Percentiles rank a stretch among this genome's conserved stretches.
Evolutionary conservation across 2,329 filamentous ascomycete species (phyloP).

Genomic region (Colletotrichum australisinense): DNA sequence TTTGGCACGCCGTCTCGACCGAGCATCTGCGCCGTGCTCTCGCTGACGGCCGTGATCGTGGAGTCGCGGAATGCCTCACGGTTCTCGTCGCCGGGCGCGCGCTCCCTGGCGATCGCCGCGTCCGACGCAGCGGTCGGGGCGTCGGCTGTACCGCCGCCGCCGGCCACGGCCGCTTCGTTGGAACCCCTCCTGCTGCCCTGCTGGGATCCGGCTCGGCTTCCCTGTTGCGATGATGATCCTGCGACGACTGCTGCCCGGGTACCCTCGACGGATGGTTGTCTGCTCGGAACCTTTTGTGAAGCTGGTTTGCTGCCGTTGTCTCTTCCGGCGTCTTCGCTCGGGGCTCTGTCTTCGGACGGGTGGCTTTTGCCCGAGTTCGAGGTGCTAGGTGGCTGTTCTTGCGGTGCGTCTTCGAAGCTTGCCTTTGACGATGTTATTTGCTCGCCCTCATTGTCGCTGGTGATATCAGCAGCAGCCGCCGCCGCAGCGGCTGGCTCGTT

Average conservation of each 20-base stretch:
- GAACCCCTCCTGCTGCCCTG: conserved; percentile 23
- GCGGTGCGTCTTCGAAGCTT: conserved; percentile 33
- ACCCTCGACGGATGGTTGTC: conserved; percentile 13
- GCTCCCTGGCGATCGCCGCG: conserved; percentile 5
- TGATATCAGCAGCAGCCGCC: conserved; percentile 11
- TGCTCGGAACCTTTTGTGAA: conserved; percentile 18
- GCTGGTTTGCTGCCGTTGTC: not conserved
- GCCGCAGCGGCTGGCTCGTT: conserved; percentile 14
- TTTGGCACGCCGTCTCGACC: conserved; percentile 21
- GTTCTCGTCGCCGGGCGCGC: conserved; percentile 25
- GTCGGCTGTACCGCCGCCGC: conserved; percentile 20
- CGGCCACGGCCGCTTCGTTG: conserved; percentile 3
- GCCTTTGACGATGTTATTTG: conserved; percentile 26
- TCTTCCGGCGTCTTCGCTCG: not conserved
- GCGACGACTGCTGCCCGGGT: not conserved
- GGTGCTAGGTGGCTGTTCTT: conserved; percentile 14
- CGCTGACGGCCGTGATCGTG: conserved; percentile 30
- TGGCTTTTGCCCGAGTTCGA: conserved; percentile 5
- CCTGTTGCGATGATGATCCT: not conserved
- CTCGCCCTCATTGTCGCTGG: conserved; percentile 19
- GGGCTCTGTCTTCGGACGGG: conserved; percentile 24
- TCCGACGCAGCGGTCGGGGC: conserved; percentile 12
- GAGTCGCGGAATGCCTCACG: conserved; percentile 32
- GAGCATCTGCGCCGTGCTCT: conserved; percentile 28
- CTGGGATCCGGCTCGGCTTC: conserved; percentile 1